Base-by-base conservation (phyloP, 306 rosid genomes). In the Pueraria montana region DNA sequence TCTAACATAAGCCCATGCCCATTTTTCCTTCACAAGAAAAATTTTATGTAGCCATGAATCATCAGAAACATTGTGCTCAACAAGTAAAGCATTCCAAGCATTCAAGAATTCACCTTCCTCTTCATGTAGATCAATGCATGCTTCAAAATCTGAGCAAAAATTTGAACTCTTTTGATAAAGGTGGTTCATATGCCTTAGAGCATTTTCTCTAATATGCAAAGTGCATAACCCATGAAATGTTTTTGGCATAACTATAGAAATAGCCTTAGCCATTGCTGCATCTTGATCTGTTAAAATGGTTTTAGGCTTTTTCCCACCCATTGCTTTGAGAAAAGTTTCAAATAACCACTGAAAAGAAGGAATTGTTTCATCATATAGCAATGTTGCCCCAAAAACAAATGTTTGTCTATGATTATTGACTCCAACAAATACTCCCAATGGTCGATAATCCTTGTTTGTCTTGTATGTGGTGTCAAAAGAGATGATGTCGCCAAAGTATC, bases 101-200 rank as follows among this genome's bases (percentile, higher is more conserved):
- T n/a, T n/a, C n/a, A n/a, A n/a, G n/a, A n/a, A n/a, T n/a, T n/a
- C n/a, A n/a, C 14, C 10, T 14, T 27, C 43, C 3, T 30, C 21
- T 14, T 62, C 69, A 11, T 62, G 20, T 62, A 12, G 8, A 34
- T 65, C 71, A 65, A 65, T 65, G 71, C 48, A 65, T 65, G 46
- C 71, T 17, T 65, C 71, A 65, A 32, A 65, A 0, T 34, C 6
- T 30, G 17, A 30, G 70, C 18, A 16, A 63, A 63, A 30, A 13
- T 1, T 1, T 27, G 23, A 63, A 32, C 43, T 16, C 11, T 26
- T 27, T 40, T 38, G 69, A 58, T 58, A 75, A 8, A 75, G 55
- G 56, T 75, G 55, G 23, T 21, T n/a, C n/a, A n/a, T n/a, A n/a
- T n/a, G n/a, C n/a, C n/a, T n/a, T n/a, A n/a, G n/a, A n/a, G n/a